A percentile compares a stretch with the other conserved stretches of the same genome.
phyloP scores from a whole-genome alignment of 179 eudicot genomes.

The Vitellaria paradoxa region DNA sequence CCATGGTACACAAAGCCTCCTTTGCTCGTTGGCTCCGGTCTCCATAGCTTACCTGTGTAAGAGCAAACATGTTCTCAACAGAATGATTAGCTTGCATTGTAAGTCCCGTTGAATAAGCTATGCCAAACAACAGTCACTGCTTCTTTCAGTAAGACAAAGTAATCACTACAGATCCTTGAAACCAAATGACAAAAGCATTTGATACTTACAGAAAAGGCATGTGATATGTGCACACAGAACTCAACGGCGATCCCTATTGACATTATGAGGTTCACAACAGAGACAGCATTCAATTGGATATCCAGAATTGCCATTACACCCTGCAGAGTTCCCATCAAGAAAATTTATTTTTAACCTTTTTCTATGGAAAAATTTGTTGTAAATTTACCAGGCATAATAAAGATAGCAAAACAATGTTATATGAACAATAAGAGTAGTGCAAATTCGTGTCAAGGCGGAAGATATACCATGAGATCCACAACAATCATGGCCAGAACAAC shows the following conservation, averaged over 20 bases:
- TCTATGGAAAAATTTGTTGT: neutral
- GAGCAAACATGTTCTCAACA: constrained; percentile 2
- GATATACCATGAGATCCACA: constrained; percentile 82
- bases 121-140: neutral
- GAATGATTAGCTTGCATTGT: neutral
- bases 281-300: constrained; percentile 94
- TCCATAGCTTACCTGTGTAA: constrained; percentile 62
- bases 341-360: constrained; percentile 2
- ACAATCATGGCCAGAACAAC: constrained; percentile 90
- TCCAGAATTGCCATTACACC: constrained; percentile 93
- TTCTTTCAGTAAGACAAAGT: neutral
- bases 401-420: neutral
- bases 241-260: constrained; percentile 97
- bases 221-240: constrained; percentile 97
- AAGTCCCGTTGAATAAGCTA: neutral
- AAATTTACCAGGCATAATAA: neutral
- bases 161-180: neutral
- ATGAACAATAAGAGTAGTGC: neutral
- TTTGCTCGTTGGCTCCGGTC: constrained; percentile 79
- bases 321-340: constrained; percentile 42
- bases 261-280: constrained; percentile 98
- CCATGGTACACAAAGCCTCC: constrained; percentile 93
- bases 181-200: neutral
- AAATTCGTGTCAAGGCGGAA: constrained; percentile 8
- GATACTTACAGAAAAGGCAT: constrained; percentile 88